A percentile compares a stretch with the other conserved stretches of the same genome.
These are phyloP conservation scores for Rhodosporidiobolus odoratus DNA, from an alignment of 768 basidiomycete genomes.

Conservation along the genomic window DNA sequence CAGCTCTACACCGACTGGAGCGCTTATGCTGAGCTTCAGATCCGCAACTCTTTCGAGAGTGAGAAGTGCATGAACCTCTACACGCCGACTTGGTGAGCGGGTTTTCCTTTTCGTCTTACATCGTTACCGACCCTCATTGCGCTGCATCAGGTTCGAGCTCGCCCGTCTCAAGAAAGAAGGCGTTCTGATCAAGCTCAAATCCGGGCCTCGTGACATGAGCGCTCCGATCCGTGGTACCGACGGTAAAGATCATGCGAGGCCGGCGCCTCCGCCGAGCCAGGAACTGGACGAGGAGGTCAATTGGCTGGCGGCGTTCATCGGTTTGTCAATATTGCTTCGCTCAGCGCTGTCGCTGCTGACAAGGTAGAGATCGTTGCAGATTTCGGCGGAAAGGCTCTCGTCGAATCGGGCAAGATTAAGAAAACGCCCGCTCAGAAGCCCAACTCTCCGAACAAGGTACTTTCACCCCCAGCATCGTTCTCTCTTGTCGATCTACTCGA, in stretches of 20 bases:
- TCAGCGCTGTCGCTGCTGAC: neutral
- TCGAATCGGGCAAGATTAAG: too few species aligned
- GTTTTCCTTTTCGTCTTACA: neutral
- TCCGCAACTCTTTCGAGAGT: neutral
- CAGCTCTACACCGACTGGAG: conserved; percentile 11
- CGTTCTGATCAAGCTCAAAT: neutral
- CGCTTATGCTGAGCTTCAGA: neutral
- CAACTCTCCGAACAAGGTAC: too few species aligned
- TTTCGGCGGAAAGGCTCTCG: too few species aligned
- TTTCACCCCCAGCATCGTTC: too few species aligned
- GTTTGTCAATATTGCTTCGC: neutral
- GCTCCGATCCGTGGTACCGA: neutral
- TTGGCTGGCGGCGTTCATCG: neutral
- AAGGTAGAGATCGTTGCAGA: too few species aligned
- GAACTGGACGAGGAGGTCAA: neutral
- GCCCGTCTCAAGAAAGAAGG: neutral
- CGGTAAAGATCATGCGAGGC: neutral
- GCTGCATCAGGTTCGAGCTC: neutral
- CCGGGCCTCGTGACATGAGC: neutral
- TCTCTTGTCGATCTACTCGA: too few species aligned
- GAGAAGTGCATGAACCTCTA: neutral
- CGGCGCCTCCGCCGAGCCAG: neutral
- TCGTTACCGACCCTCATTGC: neutral
- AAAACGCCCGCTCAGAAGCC: too few species aligned
- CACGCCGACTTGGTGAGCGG: neutral